Evolutionary conservation across 2,329 filamentous ascomycete genomes (phyloP).

Genomic region (Aureobasidium musti): DNA sequence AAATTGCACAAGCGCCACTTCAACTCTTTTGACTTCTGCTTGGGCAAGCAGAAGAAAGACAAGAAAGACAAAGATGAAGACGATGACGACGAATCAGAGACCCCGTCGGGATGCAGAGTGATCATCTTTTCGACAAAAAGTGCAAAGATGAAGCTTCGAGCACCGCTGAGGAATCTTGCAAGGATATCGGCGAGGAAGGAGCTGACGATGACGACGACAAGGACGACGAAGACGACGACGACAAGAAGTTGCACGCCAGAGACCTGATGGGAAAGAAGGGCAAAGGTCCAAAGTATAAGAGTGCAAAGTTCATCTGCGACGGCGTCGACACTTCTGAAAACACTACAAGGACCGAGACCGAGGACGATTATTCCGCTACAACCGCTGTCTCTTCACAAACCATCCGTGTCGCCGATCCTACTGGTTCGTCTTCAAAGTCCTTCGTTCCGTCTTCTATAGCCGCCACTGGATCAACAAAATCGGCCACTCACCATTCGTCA

Average conservation of each 20-base stretch:
- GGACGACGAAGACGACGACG: background rate
- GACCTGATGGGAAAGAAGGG: background rate
- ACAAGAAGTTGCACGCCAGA: background rate
- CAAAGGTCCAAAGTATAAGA: background rate
- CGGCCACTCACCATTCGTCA: background rate
- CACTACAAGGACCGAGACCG: background rate
- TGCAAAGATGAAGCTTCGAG: background rate
- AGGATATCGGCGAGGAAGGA: background rate
- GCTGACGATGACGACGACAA: background rate
- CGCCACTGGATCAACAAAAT: background rate
- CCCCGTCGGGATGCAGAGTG: background rate
- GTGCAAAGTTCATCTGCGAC: conserved; percentile 4
- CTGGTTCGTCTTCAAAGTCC: background rate
- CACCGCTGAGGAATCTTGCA: background rate
- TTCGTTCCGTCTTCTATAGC: background rate
- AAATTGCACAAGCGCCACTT: background rate
- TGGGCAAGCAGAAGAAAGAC: background rate
- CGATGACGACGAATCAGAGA: background rate
- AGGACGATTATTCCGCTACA: background rate
- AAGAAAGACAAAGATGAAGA: background rate
- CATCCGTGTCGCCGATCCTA: background rate
- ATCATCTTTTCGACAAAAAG: background rate
- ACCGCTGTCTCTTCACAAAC: background rate
- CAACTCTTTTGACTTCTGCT: background rate
- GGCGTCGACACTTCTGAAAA: background rate